A percentile compares a stretch with the other conserved stretches of the same genome.
Evolutionary conservation across 768 basidiomycete genomes (phyloP).

Genomic region (Hygrocybe punicea): DNA sequence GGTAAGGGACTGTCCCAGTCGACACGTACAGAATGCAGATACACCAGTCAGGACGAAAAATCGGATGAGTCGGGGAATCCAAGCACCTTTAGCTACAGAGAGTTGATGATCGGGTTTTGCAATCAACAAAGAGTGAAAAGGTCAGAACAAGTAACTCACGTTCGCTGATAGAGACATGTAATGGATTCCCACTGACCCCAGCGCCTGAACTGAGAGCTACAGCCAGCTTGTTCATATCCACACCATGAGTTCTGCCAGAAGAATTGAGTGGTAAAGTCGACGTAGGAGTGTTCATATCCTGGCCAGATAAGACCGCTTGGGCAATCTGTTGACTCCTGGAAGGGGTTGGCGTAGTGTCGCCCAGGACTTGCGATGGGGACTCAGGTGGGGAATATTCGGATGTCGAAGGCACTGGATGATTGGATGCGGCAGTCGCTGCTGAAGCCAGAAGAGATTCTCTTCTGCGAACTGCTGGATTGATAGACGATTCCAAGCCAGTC

Average conservation of each 20-base stretch:
- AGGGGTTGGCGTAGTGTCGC: constrained; percentile 8
- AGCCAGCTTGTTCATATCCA: constrained; percentile 41
- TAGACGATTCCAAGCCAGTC: constrained; percentile 51
- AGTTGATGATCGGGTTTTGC: not conserved
- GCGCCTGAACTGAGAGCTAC: constrained; percentile 44
- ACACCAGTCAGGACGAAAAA: constrained; percentile 57
- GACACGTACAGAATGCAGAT: constrained; percentile 61
- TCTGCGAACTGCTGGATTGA: constrained; percentile 63
- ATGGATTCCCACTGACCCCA: constrained; percentile 50
- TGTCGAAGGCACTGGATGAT: not conserved
- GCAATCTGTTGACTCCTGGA: constrained; percentile 44
- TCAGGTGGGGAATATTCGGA: not conserved
- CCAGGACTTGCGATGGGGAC: not conserved
- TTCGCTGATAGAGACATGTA: constrained; percentile 80
- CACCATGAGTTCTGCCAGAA: not conserved
- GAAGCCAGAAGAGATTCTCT: constrained; percentile 59
- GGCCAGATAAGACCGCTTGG: constrained; percentile 44
- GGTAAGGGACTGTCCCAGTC: not conserved
- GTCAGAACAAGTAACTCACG: constrained; percentile 36
- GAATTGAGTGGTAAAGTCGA: constrained; percentile 24
- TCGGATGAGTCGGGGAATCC: constrained; percentile 59
- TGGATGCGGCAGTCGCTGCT: constrained; percentile 9
- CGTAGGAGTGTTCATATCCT: constrained; percentile 15
- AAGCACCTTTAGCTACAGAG: constrained; percentile 60
- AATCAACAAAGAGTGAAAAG: constrained; percentile 6